A percentile compares a stretch with the other conserved stretches of the same genome.
These are phyloP conservation scores for Bruguiera hainesii DNA, from an alignment of 441 rosid genomes.

Conservation along the genomic window DNA sequence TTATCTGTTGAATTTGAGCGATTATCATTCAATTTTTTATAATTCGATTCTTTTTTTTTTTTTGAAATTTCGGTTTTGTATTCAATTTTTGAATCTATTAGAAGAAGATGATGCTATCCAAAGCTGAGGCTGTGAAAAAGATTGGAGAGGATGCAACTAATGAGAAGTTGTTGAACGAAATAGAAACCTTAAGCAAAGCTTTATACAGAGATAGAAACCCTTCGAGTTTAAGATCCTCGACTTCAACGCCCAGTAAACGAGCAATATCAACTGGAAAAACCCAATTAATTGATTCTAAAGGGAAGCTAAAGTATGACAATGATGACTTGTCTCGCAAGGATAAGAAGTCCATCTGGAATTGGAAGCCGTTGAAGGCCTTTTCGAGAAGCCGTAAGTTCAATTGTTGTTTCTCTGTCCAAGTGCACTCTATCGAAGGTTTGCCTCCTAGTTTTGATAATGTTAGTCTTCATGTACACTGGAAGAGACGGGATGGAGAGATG, in stretches of 20 bases:
- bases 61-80: not conserved
- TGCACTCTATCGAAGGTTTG: constrained; percentile 67
- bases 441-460: constrained; percentile 53
- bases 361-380: constrained; percentile 82
- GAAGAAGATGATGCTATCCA: constrained; percentile 52
- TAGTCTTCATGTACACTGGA: constrained; percentile 78
- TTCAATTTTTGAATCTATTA: constrained; percentile 4
- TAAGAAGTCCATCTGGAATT: constrained; percentile 80
- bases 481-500: constrained; percentile 70
- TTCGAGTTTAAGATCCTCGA: constrained; percentile 24
- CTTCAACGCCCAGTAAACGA: constrained; percentile 30
- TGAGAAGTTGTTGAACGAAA: constrained; percentile 58
- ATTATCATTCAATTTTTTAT: not conserved
- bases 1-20: not conserved
- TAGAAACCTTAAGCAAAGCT: constrained; percentile 80
- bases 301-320: constrained; percentile 24
- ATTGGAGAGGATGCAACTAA: constrained; percentile 46
- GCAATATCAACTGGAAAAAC: constrained; percentile 45
- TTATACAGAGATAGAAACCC: constrained; percentile 54
- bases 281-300: constrained; percentile 34
- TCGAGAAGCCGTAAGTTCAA: constrained; percentile 66
- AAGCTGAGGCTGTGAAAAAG: constrained; percentile 48
- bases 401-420: constrained; percentile 77
- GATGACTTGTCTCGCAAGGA: constrained; percentile 57
- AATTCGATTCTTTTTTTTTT: not conserved